Conservation (phyloP, 768 basidiomycete genomes). For the Cystoderma amianthinum region DNA sequence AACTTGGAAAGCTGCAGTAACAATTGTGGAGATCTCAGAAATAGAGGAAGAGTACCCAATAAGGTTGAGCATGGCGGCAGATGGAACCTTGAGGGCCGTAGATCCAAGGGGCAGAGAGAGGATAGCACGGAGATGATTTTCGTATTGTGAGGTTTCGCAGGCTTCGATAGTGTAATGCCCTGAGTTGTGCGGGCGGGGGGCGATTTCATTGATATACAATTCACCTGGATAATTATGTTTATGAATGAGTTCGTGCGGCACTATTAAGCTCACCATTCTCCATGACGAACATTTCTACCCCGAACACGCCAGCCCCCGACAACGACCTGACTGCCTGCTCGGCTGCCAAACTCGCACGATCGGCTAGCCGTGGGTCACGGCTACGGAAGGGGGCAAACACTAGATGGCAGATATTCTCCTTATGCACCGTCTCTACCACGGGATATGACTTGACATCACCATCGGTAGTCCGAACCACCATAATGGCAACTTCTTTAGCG, state of each 20-base stretch:
- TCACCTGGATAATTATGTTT: conserved; percentile 37
- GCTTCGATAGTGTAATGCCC: conserved; percentile 99
- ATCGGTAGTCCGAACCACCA: conserved; percentile 79
- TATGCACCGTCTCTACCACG: conserved; percentile 91
- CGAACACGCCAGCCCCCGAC: conserved; percentile 89
- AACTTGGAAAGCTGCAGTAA: conserved; percentile 52
- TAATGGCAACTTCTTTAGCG: conserved; percentile 86
- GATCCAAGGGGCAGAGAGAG: conserved; percentile 86
- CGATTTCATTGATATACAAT: conserved; percentile 92
- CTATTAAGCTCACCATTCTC: conserved; percentile 52
- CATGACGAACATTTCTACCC: conserved; percentile 97
- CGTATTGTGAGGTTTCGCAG: conserved; percentile 93
- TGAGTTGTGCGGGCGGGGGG: conserved; percentile 96
- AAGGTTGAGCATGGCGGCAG: conserved; percentile 90
- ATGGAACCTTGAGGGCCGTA: conserved; percentile 80
- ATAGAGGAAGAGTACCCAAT: conserved; percentile 75
- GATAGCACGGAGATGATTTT: conserved; percentile 95
- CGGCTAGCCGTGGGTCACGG: conserved; percentile 43
- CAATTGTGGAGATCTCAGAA: conserved; percentile 48
- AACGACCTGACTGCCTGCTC: conserved; percentile 76
- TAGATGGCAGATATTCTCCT: conserved; percentile 88
- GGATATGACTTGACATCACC: conserved; percentile 84
- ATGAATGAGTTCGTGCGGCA: conserved; percentile 2
- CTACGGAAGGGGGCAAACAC: conserved; percentile 84
- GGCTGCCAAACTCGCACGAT: conserved; percentile 64